These are phyloP conservation scores for Auricularia auricula-judae DNA, from an alignment of 768 basidiomycete genomes.

Conservation along the genomic window DNA sequence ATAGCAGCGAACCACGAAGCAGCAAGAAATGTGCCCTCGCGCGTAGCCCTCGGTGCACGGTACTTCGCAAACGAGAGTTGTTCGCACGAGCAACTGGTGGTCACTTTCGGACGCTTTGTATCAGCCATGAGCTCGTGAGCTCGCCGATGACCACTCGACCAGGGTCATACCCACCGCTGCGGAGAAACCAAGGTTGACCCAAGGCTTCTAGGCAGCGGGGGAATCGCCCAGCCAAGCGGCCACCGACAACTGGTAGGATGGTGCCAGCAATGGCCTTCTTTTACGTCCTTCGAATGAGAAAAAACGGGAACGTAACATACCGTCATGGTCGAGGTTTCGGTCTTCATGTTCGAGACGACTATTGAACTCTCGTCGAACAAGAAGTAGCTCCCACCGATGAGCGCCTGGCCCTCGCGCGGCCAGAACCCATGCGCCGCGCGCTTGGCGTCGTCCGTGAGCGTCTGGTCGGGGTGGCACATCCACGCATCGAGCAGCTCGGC, in stretches of 20 bases:
- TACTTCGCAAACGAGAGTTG: conserved; percentile 76
- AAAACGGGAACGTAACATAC: conserved; percentile 4
- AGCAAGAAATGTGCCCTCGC: conserved; percentile 53
- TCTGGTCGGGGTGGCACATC: conserved; percentile 95
- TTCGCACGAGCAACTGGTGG: conserved; percentile 49
- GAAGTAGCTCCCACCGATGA: conserved; percentile 87
- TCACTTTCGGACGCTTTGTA: conserved; percentile 88
- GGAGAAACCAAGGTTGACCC: conserved; percentile 39
- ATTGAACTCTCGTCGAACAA: conserved; percentile 58
- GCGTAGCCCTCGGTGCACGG: conserved; percentile 79
- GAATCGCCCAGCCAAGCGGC: conserved; percentile 8
- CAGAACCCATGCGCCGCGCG: conserved; percentile 62
- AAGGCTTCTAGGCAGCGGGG: conserved; percentile 34
- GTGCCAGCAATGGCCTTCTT: conserved; percentile 89
- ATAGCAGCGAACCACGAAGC: conserved; percentile 10
- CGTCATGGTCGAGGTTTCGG: conserved; percentile 45
- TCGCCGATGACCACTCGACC: conserved; percentile 21
- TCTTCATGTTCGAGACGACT: conserved; percentile 33
- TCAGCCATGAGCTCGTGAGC: conserved; percentile 60
- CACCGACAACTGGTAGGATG: conserved; percentile 48
- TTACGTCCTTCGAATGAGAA: conserved; percentile 40
- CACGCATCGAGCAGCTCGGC: conserved; percentile 93
- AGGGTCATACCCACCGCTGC: conserved; percentile 11
- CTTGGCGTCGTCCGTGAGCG: conserved; percentile 57
- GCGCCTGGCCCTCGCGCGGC: conserved; percentile 58